Percentiles rank a stretch among this genome's conserved stretches.
These are phyloP conservation scores for Alternaria sp. DNA, from an alignment of 2,329 filamentous ascomycete species.

Conservation along the genomic window DNA sequence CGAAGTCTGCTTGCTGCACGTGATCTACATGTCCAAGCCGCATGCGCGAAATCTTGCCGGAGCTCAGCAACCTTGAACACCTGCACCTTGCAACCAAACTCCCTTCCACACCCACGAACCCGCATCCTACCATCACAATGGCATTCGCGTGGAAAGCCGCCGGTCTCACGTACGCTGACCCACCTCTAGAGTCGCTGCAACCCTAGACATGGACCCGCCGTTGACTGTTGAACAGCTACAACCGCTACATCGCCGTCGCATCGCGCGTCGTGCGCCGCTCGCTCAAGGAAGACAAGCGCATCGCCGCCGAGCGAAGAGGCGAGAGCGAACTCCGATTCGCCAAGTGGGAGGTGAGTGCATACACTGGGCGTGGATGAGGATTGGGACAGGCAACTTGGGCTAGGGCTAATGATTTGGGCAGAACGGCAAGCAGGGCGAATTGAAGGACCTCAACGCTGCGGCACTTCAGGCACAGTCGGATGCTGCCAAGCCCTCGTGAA, in stretches of 20 bases:
- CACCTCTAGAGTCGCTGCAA: slow-evolving; percentile 3
- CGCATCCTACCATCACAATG: slow-evolving; percentile 71
- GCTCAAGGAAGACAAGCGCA: slow-evolving; percentile 92
- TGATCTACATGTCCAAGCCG: slow-evolving; percentile 40
- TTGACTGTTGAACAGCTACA: slow-evolving; percentile 75
- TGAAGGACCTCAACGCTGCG: slow-evolving; percentile 71
- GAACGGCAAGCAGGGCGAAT: slow-evolving; percentile 96
- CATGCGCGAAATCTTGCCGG: slow-evolving; percentile 40
- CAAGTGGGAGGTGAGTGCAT: slow-evolving; percentile 87
- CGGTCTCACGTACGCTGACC: slow-evolving; percentile 82
- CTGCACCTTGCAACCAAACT: slow-evolving; percentile 34
- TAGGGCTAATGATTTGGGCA: slow-evolving; percentile 55
- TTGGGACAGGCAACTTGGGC: slow-evolving; percentile 20
- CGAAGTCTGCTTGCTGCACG: slow-evolving; percentile 23
- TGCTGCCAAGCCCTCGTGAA: slow-evolving; percentile 55
- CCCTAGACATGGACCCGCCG: slow-evolving; percentile 26
- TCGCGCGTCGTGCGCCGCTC: slow-evolving; percentile 94
- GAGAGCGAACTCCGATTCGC: slow-evolving; percentile 88
- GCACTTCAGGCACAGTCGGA: slow-evolving; percentile 59
- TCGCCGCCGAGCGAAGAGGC: slow-evolving; percentile 86
- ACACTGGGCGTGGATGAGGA: not conserved
- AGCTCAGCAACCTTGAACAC: slow-evolving; percentile 40
- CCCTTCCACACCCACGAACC: slow-evolving; percentile 36
- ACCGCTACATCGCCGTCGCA: slow-evolving; percentile 97
- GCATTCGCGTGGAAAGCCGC: slow-evolving; percentile 98